Conservation (phyloP, 1,139 yeast species). For the Saccharomycopsis hybrid region DNA sequence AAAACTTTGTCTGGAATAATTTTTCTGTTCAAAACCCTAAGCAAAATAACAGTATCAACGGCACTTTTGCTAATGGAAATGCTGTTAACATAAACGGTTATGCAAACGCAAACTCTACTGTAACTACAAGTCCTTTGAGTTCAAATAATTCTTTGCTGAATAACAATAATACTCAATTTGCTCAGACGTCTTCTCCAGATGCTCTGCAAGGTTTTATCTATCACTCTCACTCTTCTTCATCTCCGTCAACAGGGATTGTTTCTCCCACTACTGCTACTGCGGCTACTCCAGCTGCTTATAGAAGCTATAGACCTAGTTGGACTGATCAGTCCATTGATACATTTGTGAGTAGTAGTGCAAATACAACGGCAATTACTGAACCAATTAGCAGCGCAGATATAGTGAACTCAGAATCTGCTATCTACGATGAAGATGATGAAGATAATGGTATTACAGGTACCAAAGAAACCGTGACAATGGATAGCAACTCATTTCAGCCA, state of each 20-base stretch:
- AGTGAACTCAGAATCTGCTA: slow-evolving; percentile 6
- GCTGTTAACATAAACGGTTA: background rate
- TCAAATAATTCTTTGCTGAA: background rate
- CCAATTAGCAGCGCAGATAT: background rate
- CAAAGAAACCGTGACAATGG: background rate
- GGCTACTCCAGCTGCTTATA: background rate
- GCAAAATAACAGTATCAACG: background rate
- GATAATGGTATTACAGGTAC: background rate
- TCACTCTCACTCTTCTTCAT: background rate
- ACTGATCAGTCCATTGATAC: background rate
- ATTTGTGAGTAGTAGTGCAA: background rate
- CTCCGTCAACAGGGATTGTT: background rate
- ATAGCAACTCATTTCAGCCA: background rate
- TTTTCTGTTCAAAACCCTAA: background rate
- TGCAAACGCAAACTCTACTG: background rate
- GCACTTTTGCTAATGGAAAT: background rate
- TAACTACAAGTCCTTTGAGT: background rate
- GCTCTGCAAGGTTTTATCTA: background rate
- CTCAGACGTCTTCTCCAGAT: background rate
- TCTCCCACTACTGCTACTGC: background rate
- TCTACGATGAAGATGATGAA: slow-evolving; percentile 6
- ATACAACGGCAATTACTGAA: background rate
- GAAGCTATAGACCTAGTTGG: background rate
- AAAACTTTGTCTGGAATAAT: slow-evolving; percentile 4
- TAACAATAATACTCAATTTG: background rate